Base-by-base conservation (phyloP, 805 yeast genomes). In the Metschnikowia shivogae region DNA sequence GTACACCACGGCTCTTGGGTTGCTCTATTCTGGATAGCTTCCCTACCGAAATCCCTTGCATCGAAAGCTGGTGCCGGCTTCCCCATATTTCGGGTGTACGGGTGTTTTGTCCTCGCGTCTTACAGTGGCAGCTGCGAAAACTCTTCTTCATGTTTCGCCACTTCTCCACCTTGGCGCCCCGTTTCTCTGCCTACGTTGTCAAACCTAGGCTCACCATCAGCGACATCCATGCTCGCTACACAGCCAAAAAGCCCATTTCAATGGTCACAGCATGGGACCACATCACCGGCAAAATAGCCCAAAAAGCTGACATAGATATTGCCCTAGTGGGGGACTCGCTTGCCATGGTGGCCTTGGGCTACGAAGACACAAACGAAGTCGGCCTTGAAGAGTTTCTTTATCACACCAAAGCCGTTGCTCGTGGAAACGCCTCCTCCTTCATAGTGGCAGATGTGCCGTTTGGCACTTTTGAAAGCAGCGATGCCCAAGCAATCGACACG, bases 311-410 rank as follows among this genome's bases (percentile, higher is more conserved):
- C 0, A 73, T 81, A 2, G 97, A 92, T 55, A 73, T 83, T 46
- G 72, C 83, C 6, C 72, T 92, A 2, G 82, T 92, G 4, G 99
- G 99, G 3, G 99, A 92, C 63, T 90, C 97, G 0, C 67, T 93
- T 22, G 89, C 97, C 0, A 92, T 89, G 97, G 90, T 87, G 1
- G 76, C 95, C 0, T 72, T 88, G 50, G 99, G 99, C 0, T 83
- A 84, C 58, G 73, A 72, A 2, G 81, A 85, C 34, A 84, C 98
- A 0, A 81, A 84, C 48, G 86, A 86, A 56, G 65, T 93, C 24
- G 74, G 82, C 2, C 77, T 89, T 42, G 90, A 88, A 9, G 92
- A 93, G 61, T 87, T 89, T 67, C 62, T 84, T 27, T 85, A 81
- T 59, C 88, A 87, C 54, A 82, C 85, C 33, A 72, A 76, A 43